A percentile compares a stretch with the other conserved stretches of the same genome.
Conservation (phyloP, 495 filamentous ascomycete genomes). For the Penicillium malachiteum region DNA sequence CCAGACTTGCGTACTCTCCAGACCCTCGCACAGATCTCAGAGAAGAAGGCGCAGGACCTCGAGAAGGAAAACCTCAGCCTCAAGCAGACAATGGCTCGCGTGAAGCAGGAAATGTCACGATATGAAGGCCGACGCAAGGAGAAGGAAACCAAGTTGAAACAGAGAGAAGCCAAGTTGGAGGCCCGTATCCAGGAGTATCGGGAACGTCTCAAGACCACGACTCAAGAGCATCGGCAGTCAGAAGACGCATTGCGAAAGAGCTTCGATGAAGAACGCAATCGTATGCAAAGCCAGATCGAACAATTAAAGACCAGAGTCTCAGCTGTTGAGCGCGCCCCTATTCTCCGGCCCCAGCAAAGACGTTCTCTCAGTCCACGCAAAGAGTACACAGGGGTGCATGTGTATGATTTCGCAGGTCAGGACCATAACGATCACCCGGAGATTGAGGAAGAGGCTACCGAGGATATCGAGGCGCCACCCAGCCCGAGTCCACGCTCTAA, state of each 20-base stretch:
- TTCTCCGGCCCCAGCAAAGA: slow-evolving; percentile 22
- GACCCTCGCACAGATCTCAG: slow-evolving; percentile 60
- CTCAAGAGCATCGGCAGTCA: slow-evolving; percentile 38
- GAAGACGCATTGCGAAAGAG: slow-evolving; percentile 35
- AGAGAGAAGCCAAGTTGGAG: slow-evolving; percentile 48
- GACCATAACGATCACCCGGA: slow-evolving; percentile 20
- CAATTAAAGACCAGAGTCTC: slow-evolving; percentile 28
- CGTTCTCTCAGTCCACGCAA: slow-evolving; percentile 35
- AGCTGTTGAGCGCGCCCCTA: slow-evolving; percentile 29
- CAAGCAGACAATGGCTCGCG: slow-evolving; percentile 50
- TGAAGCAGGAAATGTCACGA: slow-evolving; percentile 54
- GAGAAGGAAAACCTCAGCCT: slow-evolving; percentile 55
- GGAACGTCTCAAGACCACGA: slow-evolving; percentile 35
- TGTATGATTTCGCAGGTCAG: slow-evolving; percentile 30
- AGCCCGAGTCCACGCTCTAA: slow-evolving; percentile 46
- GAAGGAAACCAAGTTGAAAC: slow-evolving; percentile 49
- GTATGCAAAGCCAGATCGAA: slow-evolving; percentile 38
- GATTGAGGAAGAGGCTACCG: slow-evolving; percentile 31
- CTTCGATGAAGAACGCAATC: slow-evolving; percentile 36
- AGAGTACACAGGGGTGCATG: slow-evolving; percentile 32
- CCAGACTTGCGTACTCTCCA: slow-evolving; percentile 48
- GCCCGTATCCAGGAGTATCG: slow-evolving; percentile 47
- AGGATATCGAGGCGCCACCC: slow-evolving; percentile 37
- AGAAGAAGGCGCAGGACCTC: slow-evolving; percentile 61
- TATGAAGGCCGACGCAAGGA: slow-evolving; percentile 53